Evolutionary conservation across 108 stramenopile genomes (phyloP).

Genomic region (Nannochloropsis gaditana): DNA sequence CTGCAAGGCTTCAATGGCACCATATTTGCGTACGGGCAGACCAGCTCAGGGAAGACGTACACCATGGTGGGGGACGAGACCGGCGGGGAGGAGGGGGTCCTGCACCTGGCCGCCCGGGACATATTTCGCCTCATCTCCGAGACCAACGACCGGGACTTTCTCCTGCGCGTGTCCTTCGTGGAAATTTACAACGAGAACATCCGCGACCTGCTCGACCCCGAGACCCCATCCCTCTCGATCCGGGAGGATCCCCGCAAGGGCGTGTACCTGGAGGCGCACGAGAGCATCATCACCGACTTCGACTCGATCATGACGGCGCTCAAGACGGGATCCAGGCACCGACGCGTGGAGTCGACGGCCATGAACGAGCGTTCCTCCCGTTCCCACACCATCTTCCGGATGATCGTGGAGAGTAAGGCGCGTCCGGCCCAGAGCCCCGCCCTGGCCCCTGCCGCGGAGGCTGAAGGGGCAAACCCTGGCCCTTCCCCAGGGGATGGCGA

Average conservation of each 20-base stretch:
- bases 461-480: constrained; percentile 17
- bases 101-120: constrained; percentile 48
- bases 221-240: constrained; percentile 50
- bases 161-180: constrained; percentile 85
- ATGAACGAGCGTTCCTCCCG: constrained; percentile 95
- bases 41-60: constrained; percentile 53
- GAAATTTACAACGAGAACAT: constrained; percentile 99
- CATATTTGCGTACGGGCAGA: constrained; percentile 57
- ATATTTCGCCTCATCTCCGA: constrained; percentile 36
- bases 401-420: constrained; percentile 50
- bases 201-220: constrained; percentile 72
- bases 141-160: constrained; percentile 56
- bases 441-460: not conserved
- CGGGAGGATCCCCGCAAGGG: constrained; percentile 88
- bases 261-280: constrained; percentile 75
- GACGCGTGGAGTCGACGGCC: constrained; percentile 76
- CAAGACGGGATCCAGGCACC: constrained; percentile 73
- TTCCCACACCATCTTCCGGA: constrained; percentile 89
- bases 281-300: constrained; percentile 64
- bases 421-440: not conserved
- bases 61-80: constrained; percentile 47
- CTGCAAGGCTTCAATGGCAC: constrained; percentile 51
- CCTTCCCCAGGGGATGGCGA: constrained; percentile 29
- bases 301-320: constrained; percentile 66
- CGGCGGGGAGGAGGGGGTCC: constrained; percentile 33